Percentiles rank a stretch among this genome's conserved stretches.
Conservation (phyloP, 192 early-diverging fungal species). For the Podila epigama region DNA sequence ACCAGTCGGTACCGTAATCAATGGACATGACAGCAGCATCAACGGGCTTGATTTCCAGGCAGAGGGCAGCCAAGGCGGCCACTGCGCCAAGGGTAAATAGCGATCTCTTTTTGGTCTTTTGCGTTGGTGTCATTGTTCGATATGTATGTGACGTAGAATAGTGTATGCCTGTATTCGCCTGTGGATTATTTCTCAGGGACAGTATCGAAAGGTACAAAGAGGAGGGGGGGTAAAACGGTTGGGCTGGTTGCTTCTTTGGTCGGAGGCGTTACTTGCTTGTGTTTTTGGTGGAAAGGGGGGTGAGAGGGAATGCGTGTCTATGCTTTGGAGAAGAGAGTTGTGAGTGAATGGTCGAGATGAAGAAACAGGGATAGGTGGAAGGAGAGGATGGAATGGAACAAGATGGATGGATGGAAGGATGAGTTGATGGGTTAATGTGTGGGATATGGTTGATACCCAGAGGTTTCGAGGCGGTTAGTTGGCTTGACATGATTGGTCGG, state of each 20-base stretch:
- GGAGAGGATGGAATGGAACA: not conserved
- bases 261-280: too few relatives aligned
- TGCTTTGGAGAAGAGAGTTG: not conserved
- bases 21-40: constrained; percentile 89
- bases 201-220: too few relatives aligned
- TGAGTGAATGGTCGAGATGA: not conserved
- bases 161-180: not conserved
- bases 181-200: not conserved
- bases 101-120: constrained; percentile 42
- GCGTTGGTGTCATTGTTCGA: constrained; percentile 13
- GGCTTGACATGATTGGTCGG: not conserved
- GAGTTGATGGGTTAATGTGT: not conserved
- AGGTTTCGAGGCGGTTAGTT: too few relatives aligned
- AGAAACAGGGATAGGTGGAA: not conserved
- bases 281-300: too few relatives aligned
- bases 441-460: not conserved
- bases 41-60: constrained; percentile 26
- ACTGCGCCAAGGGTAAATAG: constrained; percentile 36
- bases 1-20: constrained; percentile 98
- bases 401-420: not conserved
- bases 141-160: not conserved
- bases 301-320: not conserved
- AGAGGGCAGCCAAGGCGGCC: constrained; percentile 44
- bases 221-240: too few relatives aligned
- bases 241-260: too few relatives aligned